Conservation (phyloP, 2,329 filamentous ascomycete genomes). For the Dactylellina haptotyla region DNA sequence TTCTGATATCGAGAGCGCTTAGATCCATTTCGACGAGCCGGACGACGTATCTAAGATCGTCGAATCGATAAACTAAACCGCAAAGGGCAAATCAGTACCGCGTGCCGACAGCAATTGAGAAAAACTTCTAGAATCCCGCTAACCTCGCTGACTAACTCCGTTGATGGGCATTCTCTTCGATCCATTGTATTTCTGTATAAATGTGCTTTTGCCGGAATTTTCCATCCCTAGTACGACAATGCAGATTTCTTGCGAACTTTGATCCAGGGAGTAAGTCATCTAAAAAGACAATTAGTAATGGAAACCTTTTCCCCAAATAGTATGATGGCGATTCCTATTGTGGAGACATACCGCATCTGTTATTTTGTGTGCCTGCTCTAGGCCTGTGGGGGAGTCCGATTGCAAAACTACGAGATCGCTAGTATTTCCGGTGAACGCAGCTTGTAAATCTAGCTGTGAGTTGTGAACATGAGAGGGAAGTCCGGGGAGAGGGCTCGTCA, state of each 20-base stretch:
- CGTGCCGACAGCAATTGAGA: neutral
- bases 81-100: constrained; percentile 15
- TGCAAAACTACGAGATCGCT: constrained; percentile 42
- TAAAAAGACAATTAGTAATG: constrained; percentile 3
- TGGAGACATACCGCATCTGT: constrained; percentile 31
- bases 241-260: constrained; percentile 57
- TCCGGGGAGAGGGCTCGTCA: constrained; percentile 49
- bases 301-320: neutral
- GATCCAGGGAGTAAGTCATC: constrained; percentile 51
- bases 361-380: constrained; percentile 18
- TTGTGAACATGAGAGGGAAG: constrained; percentile 50
- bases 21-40: constrained; percentile 74
- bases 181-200: constrained; percentile 67
- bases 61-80: constrained; percentile 40
- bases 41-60: constrained; percentile 61
- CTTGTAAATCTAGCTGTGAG: constrained; percentile 50
- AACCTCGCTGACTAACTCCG: constrained; percentile 51
- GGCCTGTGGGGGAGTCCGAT: constrained; percentile 17
- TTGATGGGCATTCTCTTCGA: constrained; percentile 51
- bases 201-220: constrained; percentile 75
- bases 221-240: constrained; percentile 74
- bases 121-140: neutral
- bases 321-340: neutral
- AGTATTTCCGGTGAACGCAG: constrained; percentile 31
- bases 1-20: constrained; percentile 72